Evolutionary conservation across 1,284 basidiomycete genomes (phyloP).

Genomic region (Heterobasidion irregulare): DNA sequence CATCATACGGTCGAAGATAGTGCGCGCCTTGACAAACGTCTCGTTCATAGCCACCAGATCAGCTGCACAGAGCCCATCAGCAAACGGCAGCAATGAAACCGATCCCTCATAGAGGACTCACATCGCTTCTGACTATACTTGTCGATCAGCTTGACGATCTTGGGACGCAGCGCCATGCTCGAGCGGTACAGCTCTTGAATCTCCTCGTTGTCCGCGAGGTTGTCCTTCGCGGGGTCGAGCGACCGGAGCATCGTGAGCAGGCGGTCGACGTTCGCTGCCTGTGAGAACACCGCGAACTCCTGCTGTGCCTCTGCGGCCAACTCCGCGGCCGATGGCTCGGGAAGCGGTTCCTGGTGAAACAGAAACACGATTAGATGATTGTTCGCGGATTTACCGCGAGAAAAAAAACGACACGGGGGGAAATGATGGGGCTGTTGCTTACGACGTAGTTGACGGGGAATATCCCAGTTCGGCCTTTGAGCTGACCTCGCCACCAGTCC

Average conservation of each 20-base stretch:
- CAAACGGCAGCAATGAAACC: neutral
- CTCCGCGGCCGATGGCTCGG: conserved; percentile 77
- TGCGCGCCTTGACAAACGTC: conserved; percentile 75
- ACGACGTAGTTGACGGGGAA: conserved; percentile 98
- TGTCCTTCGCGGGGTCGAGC: conserved; percentile 75
- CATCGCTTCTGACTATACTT: conserved; percentile 95
- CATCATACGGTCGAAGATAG: conserved; percentile 87
- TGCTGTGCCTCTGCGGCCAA: conserved; percentile 81
- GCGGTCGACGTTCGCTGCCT: conserved; percentile 84
- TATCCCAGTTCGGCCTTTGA: conserved; percentile 90
- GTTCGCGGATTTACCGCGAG: too few species aligned
- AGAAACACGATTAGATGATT: too few species aligned
- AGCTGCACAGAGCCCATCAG: conserved; percentile 31
- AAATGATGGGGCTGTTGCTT: conserved; percentile 19
- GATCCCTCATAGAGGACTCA: conserved; percentile 14
- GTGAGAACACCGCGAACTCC: conserved; percentile 81
- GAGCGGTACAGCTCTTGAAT: conserved; percentile 93
- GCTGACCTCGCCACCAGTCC: conserved; percentile 97
- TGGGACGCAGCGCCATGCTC: conserved; percentile 83
- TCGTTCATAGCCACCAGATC: conserved; percentile 89
- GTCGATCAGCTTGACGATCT: conserved; percentile 94
- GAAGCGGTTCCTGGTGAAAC: conserved; percentile 67
- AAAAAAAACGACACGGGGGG: too few species aligned
- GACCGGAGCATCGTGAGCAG: conserved; percentile 75
- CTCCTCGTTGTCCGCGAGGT: conserved; percentile 91